These are phyloP conservation scores for Rhynchosporium secalis DNA, from an alignment of 2,329 filamentous ascomycete species.

Conservation along the genomic window DNA sequence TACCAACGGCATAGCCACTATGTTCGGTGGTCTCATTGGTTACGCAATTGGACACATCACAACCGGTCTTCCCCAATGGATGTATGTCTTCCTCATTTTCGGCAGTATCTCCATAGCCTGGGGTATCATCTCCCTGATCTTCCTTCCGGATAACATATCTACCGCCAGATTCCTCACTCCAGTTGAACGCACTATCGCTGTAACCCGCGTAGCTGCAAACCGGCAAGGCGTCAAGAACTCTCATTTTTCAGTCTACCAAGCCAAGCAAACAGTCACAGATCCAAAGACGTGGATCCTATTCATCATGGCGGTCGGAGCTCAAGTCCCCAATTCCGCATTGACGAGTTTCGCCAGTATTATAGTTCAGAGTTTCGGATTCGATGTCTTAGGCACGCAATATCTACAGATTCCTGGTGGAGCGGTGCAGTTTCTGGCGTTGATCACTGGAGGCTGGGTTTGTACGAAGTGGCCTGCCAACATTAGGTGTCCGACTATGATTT, in stretches of 20 bases:
- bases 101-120: slow-evolving; percentile 54
- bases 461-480: slow-evolving; percentile 51
- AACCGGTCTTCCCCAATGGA: slow-evolving; percentile 51
- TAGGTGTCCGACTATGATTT: slow-evolving; percentile 55
- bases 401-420: slow-evolving; percentile 61
- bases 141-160: slow-evolving; percentile 62
- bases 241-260: slow-evolving; percentile 49
- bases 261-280: slow-evolving; percentile 50
- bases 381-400: slow-evolving; percentile 54
- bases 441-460: slow-evolving; percentile 53
- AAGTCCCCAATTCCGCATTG: slow-evolving; percentile 57
- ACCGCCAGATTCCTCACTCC: slow-evolving; percentile 60
- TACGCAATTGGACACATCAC: slow-evolving; percentile 58
- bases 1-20: slow-evolving; percentile 42
- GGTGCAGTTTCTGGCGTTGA: slow-evolving; percentile 54
- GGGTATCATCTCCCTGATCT: slow-evolving; percentile 56
- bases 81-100: slow-evolving; percentile 61
- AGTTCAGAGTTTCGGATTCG: slow-evolving; percentile 37
- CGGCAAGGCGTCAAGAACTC: slow-evolving; percentile 55
- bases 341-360: slow-evolving; percentile 47
- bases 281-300: slow-evolving; percentile 62
- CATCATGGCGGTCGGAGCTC: slow-evolving; percentile 50
- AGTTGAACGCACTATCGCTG: slow-evolving; percentile 56
- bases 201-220: slow-evolving; percentile 53
- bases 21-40: slow-evolving; percentile 52